Evolutionary conservation across 2,329 filamentous ascomycete genomes (phyloP), one percentile per base, ranked within the genome.

Genomic region (Chaetomium olivaceum): DNA sequence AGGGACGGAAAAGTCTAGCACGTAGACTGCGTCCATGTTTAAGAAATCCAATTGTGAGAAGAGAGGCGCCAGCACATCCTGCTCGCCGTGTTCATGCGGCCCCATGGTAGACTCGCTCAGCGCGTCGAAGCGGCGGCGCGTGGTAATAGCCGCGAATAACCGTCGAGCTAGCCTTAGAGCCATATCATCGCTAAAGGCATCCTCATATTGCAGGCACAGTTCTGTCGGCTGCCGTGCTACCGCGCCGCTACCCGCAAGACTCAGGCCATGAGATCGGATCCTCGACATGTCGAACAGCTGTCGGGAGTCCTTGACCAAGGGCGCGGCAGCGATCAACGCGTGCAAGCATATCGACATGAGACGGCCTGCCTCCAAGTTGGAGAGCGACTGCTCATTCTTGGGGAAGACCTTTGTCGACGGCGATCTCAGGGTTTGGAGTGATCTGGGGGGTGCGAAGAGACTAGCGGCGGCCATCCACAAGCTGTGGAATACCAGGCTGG

Each of bases 261-360:
- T 81, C 39, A 85, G 65, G 1, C 85, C 85, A 56, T 82, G 81
- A 1, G 85, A 84, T 52, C 87, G 80, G 23, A 87, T 80, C 23
- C 85, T 83, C 25, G 87, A 89, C 79, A 89, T 83, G 57, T 88
- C 85, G 63, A 82, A 81, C 1, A 89, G 75, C 25, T 80, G 79
- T 33, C 79, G 78, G 7, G 79, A 77, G 59, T 84, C 81, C 0
- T 76, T 73, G 7, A 84, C 78, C 36, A 83, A 74, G 0, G 87
- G 87, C 5, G 82, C 82, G 11, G 84, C 80, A 4, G 87, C 87
- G 33, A 89, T 80, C 54, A 89, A 75, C 3, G 87, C 87, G 72
- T 89, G 87, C 50, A 89, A 77, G 69, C 87, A 89, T 39, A 89
- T 84, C 0, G 85, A 84, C 73, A 87, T 77, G 21, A 88, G 72